Percentiles rank a stretch among this genome's conserved stretches.
These are phyloP conservation scores for Mycena crocata DNA, from an alignment of 768 basidiomycete genomes.

Conservation along the genomic window DNA sequence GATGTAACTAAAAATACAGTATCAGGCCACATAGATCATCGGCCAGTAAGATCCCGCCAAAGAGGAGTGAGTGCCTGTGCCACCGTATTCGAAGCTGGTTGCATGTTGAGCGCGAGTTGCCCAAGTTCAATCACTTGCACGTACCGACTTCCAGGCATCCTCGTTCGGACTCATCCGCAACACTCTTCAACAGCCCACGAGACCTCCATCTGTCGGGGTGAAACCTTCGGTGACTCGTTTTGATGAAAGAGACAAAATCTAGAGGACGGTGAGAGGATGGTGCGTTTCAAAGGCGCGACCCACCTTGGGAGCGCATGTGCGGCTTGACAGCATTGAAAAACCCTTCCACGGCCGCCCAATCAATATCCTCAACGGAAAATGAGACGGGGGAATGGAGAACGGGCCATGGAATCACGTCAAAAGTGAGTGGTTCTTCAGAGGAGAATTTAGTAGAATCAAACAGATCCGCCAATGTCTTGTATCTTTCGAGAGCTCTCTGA, in stretches of 20 bases:
- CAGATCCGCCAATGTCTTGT: constrained; percentile 65
- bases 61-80: constrained; percentile 80
- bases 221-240: constrained; percentile 79
- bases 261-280: neutral
- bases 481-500: constrained; percentile 77
- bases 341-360: constrained; percentile 75
- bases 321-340: constrained; percentile 70
- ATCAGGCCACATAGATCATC: constrained; percentile 26
- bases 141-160: constrained; percentile 74
- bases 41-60: constrained; percentile 59
- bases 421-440: constrained; percentile 61
- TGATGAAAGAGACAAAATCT: constrained; percentile 74
- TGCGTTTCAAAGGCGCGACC: neutral
- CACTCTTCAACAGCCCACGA: constrained; percentile 67
- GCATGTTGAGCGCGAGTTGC: neutral
- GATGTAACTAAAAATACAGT: constrained; percentile 27
- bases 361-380: constrained; percentile 73
- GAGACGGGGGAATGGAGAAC: constrained; percentile 64
- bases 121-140: constrained; percentile 32
- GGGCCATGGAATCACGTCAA: constrained; percentile 82
- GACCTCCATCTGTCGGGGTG: constrained; percentile 87
- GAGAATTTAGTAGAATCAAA: constrained; percentile 75
- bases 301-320: constrained; percentile 61
- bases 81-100: constrained; percentile 67
- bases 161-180: constrained; percentile 68